Evolutionary conservation across 805 yeast species (phyloP), one percentile per base, ranked within the genome.

Genomic region (Candida fluviatilis): DNA sequence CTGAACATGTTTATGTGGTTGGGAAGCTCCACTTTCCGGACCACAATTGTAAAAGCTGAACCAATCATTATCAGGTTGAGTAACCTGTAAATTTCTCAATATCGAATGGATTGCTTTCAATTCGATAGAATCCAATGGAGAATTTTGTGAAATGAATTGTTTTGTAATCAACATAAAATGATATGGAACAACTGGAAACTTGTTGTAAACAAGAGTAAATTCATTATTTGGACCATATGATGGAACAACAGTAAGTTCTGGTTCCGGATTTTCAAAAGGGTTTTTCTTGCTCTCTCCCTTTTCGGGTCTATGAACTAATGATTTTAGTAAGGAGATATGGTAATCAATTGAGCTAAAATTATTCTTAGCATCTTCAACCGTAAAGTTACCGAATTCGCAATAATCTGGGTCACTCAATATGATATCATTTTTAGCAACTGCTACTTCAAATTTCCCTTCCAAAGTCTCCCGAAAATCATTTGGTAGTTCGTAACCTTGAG

Each of bases 1-100:
- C 62, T 93, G 99, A 45, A 93, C 61, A 62, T 91, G 99, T 56
- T 86, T 88, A 64, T 91, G 99, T 34, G 85, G 82, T 53, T 89
- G 93, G 0, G 96, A 88, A n/a, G 96, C 95, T 1, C 98, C 99
- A 45, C 95, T 79, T 49, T 78, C 73, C 14, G 80, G 78, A 5
- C 99, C 99, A 54, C 87, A 80, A 60, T 91, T 91, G 72, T 78
- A 91, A 60, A 91, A 91, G 0, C 89, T 89, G 56, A 90, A 69
- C 71, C 85, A 82, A 12, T 58, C 65, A 16, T 56, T 62, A 2
- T 54, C 36, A 45, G 43, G 58, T 39, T 60, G 58, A 4, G 42
- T 48, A 8, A 50, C 41, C 50, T 78, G 76, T 36, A 84, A 63
- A 13, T 62, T 63, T 12, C 59, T 55, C 43, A 91, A 63, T 16